phyloP scores from a whole-genome alignment of 768 basidiomycete species.

The Mycena polygramma region DNA sequence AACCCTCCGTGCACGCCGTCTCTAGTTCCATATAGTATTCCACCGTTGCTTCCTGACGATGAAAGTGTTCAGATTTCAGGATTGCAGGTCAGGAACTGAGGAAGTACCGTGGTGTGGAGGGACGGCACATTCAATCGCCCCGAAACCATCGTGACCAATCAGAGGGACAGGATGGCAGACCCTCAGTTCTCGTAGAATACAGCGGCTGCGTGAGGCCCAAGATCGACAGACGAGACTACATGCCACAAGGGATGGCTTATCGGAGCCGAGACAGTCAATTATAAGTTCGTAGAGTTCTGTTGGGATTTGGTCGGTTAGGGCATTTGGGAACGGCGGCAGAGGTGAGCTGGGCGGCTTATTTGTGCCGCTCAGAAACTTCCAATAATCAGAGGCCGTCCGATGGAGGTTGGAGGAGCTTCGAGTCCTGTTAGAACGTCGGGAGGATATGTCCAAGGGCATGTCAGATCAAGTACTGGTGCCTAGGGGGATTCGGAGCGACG shows the following conservation, averaged over 20 bases:
- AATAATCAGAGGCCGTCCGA: too few species aligned
- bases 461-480: too few species aligned
- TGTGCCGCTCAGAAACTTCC: too few species aligned
- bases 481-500: too few species aligned
- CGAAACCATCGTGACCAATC: not conserved
- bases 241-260: not conserved
- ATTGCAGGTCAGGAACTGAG: too few species aligned
- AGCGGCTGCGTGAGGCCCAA: slow-evolving; percentile 22
- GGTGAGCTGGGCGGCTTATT: too few species aligned
- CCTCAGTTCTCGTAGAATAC: slow-evolving; percentile 3
- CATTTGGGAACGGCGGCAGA: not conserved
- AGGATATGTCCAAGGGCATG: too few species aligned
- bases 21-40: slow-evolving; percentile 14
- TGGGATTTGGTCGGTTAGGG: slow-evolving; percentile 7
- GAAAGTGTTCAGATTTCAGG: too few species aligned
- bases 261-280: slow-evolving; percentile 1
- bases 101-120: not conserved
- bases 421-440: too few species aligned
- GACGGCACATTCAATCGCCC: slow-evolving; percentile 6
- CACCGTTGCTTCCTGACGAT: too few species aligned
- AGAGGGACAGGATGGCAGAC: slow-evolving; percentile 6
- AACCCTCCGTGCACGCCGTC: slow-evolving; percentile 27
- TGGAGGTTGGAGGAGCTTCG: too few species aligned
- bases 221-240: slow-evolving; percentile 27
- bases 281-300: slow-evolving; percentile 28